phyloP scores from a whole-genome alignment of 108 stramenopile genomes.

The Skeletonema costatum region DNA sequence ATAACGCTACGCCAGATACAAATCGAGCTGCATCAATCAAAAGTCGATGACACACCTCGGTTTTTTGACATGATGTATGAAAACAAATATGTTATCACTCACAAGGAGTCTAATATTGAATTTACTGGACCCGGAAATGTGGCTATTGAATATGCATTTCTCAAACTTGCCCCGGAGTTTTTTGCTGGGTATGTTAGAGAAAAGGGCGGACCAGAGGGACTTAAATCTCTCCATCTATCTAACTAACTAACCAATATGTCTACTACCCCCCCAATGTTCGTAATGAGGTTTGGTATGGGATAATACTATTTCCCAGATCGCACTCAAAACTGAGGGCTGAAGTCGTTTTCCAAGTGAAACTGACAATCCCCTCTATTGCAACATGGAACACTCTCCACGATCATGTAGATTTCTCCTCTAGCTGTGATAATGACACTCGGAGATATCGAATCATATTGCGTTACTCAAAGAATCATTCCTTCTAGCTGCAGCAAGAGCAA shows the following conservation, averaged over 20 bases:
- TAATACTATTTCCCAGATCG: no score
- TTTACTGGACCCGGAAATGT: not conserved
- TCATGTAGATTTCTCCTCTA: no score
- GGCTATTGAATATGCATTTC: slow-evolving; percentile 9
- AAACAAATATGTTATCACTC: slow-evolving; percentile 28
- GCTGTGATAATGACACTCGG: not conserved
- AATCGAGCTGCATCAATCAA: slow-evolving; percentile 48
- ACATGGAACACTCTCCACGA: no score
- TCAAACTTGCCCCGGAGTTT: slow-evolving; percentile 12
- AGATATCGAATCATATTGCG: slow-evolving; percentile 18
- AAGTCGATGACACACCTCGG: slow-evolving; percentile 10
- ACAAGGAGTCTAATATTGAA: slow-evolving; percentile 37
- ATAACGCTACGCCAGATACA: slow-evolving; percentile 51
- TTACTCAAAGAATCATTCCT: slow-evolving; percentile 52
- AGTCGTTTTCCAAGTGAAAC: no score
- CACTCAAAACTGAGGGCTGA: no score
- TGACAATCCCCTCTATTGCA: no score
- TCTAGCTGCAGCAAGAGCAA: slow-evolving; percentile 44
- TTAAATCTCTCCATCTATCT: no score
- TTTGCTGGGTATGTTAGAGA: not conserved
- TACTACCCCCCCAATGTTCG: no score
- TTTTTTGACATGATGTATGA: slow-evolving; percentile 45
- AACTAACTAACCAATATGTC: no score
- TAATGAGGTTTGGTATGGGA: no score
- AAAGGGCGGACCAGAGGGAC: not conserved